These are phyloP conservation scores for Neocucurbitaria cava DNA, from an alignment of 2,329 filamentous ascomycete species.

Conservation along the genomic window DNA sequence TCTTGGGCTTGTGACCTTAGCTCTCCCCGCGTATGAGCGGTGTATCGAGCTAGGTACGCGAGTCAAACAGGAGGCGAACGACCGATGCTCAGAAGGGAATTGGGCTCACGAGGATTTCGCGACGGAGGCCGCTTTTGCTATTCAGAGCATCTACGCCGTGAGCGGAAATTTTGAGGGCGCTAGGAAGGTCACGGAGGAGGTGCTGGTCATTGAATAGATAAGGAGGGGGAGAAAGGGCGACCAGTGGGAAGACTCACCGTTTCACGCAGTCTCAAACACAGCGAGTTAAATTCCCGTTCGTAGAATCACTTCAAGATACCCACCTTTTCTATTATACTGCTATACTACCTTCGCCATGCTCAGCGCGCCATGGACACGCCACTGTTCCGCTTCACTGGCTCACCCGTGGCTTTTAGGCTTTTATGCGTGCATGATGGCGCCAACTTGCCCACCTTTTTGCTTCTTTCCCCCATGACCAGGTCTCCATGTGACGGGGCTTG, in stretches of 20 bases:
- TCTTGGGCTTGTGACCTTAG: conserved; percentile 75
- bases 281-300: neutral
- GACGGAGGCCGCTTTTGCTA: conserved; percentile 75
- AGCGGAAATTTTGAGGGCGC: conserved; percentile 69
- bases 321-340: neutral
- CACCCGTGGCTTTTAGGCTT: neutral
- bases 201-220: conserved; percentile 51
- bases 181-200: conserved; percentile 66
- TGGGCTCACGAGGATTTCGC: conserved; percentile 65
- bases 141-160: conserved; percentile 71
- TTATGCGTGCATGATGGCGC: neutral
- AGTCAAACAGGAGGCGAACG: conserved; percentile 40
- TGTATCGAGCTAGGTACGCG: conserved; percentile 60
- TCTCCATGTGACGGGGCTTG: neutral
- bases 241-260: neutral
- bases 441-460: neutral
- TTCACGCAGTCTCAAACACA: neutral
- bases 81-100: conserved; percentile 36
- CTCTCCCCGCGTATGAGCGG: conserved; percentile 73
- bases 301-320: neutral
- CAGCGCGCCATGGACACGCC: too few relatives aligned
- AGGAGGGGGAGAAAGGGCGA: neutral
- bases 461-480: neutral
- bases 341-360: too few relatives aligned
- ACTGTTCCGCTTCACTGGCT: neutral